phyloP scores from a whole-genome alignment of 768 basidiomycete species.

The Termitomyces sp. region DNA sequence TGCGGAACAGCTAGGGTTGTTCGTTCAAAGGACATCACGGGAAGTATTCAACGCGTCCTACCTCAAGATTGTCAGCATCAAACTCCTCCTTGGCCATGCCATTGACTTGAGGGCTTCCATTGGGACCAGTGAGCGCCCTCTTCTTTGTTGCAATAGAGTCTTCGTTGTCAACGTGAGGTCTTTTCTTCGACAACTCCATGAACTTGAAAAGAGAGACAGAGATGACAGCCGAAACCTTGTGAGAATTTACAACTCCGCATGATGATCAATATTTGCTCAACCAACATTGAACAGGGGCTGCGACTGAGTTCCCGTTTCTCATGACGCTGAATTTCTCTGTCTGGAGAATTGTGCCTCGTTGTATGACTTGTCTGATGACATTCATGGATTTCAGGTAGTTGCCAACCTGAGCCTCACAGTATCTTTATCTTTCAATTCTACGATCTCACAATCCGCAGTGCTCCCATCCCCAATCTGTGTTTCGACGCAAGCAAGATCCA shows the following conservation, averaged over 20 bases:
- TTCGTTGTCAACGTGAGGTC: slow-evolving; percentile 51
- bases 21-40: slow-evolving; percentile 14
- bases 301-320: background rate
- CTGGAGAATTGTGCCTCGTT: background rate
- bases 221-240: slow-evolving; percentile 14
- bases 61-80: slow-evolving; percentile 64
- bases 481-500: slow-evolving; percentile 89
- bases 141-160: slow-evolving; percentile 54
- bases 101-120: slow-evolving; percentile 56
- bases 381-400: background rate
- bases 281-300: background rate
- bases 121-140: slow-evolving; percentile 47
- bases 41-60: slow-evolving; percentile 29
- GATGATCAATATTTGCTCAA: slow-evolving; percentile 8
- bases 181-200: slow-evolving; percentile 47
- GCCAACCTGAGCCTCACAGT: slow-evolving; percentile 35
- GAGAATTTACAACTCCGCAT: slow-evolving; percentile 40
- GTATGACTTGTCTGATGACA: background rate
- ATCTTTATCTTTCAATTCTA: slow-evolving; percentile 42
- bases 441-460: slow-evolving; percentile 81
- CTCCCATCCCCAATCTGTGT: slow-evolving; percentile 87
- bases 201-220: slow-evolving; percentile 38
- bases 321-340: background rate
- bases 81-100: slow-evolving; percentile 46
- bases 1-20: slow-evolving; percentile 66